Evolutionary conservation across 2,329 filamentous ascomycete species (phyloP).

Genomic region (Leptoxyphium fumago): DNA sequence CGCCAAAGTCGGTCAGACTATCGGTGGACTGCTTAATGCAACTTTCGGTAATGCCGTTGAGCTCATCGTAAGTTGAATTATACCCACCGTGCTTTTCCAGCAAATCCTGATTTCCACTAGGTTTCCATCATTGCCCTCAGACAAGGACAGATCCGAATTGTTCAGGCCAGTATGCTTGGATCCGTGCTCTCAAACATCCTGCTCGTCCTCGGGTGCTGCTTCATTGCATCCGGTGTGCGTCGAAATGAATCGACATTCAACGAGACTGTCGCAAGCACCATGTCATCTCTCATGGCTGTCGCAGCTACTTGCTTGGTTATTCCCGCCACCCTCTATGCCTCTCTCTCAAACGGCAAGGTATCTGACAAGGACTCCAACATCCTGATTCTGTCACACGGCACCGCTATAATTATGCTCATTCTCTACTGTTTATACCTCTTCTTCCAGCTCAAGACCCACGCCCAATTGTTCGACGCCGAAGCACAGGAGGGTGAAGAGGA

Average conservation of each 20-base stretch:
- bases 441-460: conserved; percentile 39
- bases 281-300: conserved; percentile 46
- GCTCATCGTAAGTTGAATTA: conserved; percentile 44
- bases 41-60: conserved; percentile 72
- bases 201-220: conserved; percentile 47
- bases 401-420: conserved; percentile 38
- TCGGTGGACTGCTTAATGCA: conserved; percentile 61
- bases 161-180: conserved; percentile 95
- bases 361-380: conserved; percentile 29
- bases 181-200: conserved; percentile 91
- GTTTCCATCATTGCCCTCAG: conserved; percentile 83
- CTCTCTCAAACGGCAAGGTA: conserved; percentile 24
- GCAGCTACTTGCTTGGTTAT: conserved; percentile 39
- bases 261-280: conserved; percentile 63
- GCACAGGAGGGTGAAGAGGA: conserved; percentile 13
- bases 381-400: conserved; percentile 37
- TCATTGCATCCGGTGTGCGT: conserved; percentile 34
- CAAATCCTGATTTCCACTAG: conserved; percentile 27
- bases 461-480: conserved; percentile 32
- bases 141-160: conserved; percentile 78
- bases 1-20: conserved; percentile 54
- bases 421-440: conserved; percentile 40
- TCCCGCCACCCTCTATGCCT: conserved; percentile 37
- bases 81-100: not conserved
- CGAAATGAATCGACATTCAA: conserved; percentile 44